Evolutionary conservation across 2,329 filamentous ascomycete species (phyloP).

Genomic region (Clonostachys byssicola): DNA sequence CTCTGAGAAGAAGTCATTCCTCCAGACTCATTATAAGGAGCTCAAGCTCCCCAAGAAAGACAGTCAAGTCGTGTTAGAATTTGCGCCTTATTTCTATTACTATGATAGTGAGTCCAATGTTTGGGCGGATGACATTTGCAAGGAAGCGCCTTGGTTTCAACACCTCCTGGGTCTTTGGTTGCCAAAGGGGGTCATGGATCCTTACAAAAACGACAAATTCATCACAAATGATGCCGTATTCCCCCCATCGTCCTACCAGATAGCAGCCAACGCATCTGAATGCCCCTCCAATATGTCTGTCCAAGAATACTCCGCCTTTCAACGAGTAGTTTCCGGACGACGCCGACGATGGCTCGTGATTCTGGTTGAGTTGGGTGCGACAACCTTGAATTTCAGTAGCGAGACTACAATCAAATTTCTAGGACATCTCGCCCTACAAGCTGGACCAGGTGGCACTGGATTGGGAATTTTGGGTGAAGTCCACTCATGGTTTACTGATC

Average conservation of each 20-base stretch:
- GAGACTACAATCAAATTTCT: slow-evolving; percentile 45
- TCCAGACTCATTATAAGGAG: slow-evolving; percentile 15
- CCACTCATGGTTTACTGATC: slow-evolving; percentile 46
- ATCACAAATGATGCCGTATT: slow-evolving; percentile 9
- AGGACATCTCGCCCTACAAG: slow-evolving; percentile 46
- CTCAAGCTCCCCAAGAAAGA: slow-evolving; percentile 6
- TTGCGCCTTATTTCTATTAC: slow-evolving; percentile 10
- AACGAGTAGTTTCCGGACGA: slow-evolving; percentile 39
- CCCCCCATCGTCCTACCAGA: slow-evolving; percentile 48
- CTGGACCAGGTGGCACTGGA: slow-evolving; percentile 36
- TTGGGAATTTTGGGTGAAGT: slow-evolving; percentile 31
- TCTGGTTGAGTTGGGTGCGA: slow-evolving; percentile 43
- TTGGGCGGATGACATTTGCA: slow-evolving; percentile 9
- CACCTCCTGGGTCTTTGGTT: slow-evolving; percentile 16
- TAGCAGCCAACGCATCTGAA: slow-evolving; percentile 40
- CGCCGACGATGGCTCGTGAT: slow-evolving; percentile 44
- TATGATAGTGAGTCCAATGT: slow-evolving; percentile 6
- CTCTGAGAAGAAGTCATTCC: slow-evolving; percentile 14
- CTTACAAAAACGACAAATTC: slow-evolving; percentile 2
- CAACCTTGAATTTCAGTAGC: slow-evolving; percentile 56
- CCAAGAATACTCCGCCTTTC: slow-evolving; percentile 50
- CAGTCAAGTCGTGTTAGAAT: slow-evolving; percentile 6
- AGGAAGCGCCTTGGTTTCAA: slow-evolving; percentile 3
- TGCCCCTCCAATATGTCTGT: slow-evolving; percentile 40
- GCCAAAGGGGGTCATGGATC: slow-evolving; percentile 7